phyloP scores from a whole-genome alignment of 441 rosid species.

The Gossypium davidsonii region DNA sequence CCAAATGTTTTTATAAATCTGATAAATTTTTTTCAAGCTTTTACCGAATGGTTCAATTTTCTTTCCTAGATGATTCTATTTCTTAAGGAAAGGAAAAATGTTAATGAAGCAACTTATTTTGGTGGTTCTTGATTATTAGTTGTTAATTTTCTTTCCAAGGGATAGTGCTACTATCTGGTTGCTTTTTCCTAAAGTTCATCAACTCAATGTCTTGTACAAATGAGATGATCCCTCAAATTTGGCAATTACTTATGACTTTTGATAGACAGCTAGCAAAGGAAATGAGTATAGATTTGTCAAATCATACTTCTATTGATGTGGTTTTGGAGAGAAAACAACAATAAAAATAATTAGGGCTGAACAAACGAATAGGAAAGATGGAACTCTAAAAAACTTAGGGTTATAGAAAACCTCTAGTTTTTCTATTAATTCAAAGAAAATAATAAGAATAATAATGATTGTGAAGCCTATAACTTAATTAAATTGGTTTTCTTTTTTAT shows the following conservation, averaged over 20 bases:
- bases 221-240: constrained; percentile 4
- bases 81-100: neutral
- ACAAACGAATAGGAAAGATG: no score
- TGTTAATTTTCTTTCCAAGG: constrained; percentile 2
- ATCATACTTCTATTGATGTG: neutral
- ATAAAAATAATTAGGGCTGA: no score
- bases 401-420: no score
- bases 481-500: no score
- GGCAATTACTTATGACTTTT: neutral
- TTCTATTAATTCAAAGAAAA: no score
- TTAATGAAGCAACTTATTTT: neutral
- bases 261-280: neutral
- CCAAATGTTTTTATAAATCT: neutral
- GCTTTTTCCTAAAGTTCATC: neutral
- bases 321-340: no score
- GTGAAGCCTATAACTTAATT: no score
- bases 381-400: no score
- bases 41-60: neutral
- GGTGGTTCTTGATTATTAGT: neutral
- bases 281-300: neutral
- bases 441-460: no score
- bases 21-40: neutral
- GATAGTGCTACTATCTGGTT: neutral
- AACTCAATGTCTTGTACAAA: neutral
- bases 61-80: neutral